A percentile compares a stretch with the other conserved stretches of the same genome.
Conservation (phyloP, 768 basidiomycete genomes). For the Boletus vinaceobasis region DNA sequence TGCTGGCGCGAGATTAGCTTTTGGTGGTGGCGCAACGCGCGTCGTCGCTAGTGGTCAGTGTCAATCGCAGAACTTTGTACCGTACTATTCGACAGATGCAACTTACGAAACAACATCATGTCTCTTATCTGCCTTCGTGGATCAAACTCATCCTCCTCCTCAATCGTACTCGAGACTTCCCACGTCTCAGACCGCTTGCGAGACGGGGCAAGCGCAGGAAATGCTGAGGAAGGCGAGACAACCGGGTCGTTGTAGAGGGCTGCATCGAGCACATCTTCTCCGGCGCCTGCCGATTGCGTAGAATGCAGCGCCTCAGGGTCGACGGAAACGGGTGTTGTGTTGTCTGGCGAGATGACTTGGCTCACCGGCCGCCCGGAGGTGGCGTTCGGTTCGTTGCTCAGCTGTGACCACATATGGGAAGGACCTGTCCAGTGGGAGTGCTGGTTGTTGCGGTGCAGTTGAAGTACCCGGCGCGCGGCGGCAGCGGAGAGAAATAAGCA, state of each 20-base stretch:
- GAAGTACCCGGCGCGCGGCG: constrained; percentile 14
- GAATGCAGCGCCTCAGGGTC: neutral
- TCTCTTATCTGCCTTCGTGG: neutral
- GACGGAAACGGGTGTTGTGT: constrained; percentile 15
- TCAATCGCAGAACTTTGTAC: neutral
- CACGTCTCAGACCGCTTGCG: neutral
- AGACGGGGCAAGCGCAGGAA: neutral
- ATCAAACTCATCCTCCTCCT: neutral
- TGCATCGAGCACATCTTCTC: neutral
- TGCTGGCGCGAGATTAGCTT: constrained; percentile 34
- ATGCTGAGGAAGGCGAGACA: neutral
- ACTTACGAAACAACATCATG: constrained; percentile 12
- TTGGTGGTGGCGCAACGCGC: neutral
- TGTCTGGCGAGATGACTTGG: constrained; percentile 17
- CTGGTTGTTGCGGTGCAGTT: constrained; percentile 23
- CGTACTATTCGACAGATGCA: neutral
- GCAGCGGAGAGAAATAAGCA: constrained; percentile 44
- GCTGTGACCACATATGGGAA: neutral
- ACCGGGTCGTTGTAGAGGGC: neutral
- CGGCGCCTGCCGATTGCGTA: neutral
- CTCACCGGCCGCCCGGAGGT: constrained; percentile 12
- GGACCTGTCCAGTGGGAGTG: neutral
- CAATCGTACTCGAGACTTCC: neutral
- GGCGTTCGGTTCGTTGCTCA: neutral
- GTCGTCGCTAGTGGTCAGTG: neutral